Conservation (phyloP, 257 asterid genomes). For the Datura wrightii region DNA sequence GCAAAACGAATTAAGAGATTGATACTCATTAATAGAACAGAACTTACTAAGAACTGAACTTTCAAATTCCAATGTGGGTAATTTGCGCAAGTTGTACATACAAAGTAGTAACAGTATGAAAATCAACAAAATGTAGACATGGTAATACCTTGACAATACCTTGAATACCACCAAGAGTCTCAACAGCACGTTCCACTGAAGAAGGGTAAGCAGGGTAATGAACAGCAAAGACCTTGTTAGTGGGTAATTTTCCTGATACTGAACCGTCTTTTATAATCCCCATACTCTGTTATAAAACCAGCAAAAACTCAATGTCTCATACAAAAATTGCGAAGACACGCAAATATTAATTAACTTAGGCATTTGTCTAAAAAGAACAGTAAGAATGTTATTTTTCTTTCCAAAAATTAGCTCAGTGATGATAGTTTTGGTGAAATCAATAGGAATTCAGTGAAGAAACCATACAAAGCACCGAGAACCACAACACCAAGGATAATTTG, state of each 20-base stretch:
- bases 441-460: neutral
- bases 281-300: slow-evolving; percentile 45
- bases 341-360: neutral
- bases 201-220: slow-evolving; percentile 96
- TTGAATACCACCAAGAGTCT: slow-evolving; percentile 81
- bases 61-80: neutral
- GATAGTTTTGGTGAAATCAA: slow-evolving; percentile 17
- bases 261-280: slow-evolving; percentile 74
- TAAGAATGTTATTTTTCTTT: neutral
- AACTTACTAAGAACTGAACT: neutral
- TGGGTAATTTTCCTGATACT: slow-evolving; percentile 69
- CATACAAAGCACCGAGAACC: neutral
- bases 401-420: neutral
- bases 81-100: neutral
- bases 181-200: slow-evolving; percentile 75
- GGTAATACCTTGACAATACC: slow-evolving; percentile 68
- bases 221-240: slow-evolving; percentile 59
- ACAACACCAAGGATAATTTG: neutral
- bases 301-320: neutral
- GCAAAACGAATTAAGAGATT: neutral
- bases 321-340: neutral
- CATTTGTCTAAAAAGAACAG: neutral
- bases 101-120: neutral
- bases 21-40: slow-evolving; percentile 12
- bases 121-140: neutral